Base-by-base conservation (phyloP, 371 early-diverging fungal species). In the Mucor velutinosus region DNA sequence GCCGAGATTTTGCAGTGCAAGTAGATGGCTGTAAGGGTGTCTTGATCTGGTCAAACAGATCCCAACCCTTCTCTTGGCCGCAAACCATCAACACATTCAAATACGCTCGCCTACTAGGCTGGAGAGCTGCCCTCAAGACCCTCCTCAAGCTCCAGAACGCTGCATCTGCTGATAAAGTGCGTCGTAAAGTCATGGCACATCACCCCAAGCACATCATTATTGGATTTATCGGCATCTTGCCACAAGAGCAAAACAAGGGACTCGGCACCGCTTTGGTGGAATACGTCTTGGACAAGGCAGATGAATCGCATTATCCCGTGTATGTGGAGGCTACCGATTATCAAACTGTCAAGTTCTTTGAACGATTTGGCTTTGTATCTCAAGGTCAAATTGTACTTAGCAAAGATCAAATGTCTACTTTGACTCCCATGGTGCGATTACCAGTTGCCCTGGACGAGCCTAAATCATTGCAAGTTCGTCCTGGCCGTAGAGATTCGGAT, bases 221-320 rank as follows among this genome's bases (percentile, higher is more conserved):
- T 43, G 77, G 72, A 12, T 82, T 78, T 33, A 66, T 82, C 32
- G 83, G 83, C 62, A 76, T 82, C 1, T 66, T 82, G 7, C 74
- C 74, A n/a, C 77, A 75, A 39, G 80, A 82, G 62, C 80, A 78
- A 67, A 70, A 72, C 35, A 82, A 82, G 35, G 83, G 80, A 6
- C 61, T 78, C 27, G 83, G 80, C 29, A 68, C 69, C 1, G 80
- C 77, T 7, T 56, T 82, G 4, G 30, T 82, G 4, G 69, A 75
- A 23, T 69, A 79, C 21, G 71, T 80, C n/a, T 62, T 75, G 1
- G 76, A 78, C 17, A 79, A 78, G 19, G 82, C 82, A 47, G 97
- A 98, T 69, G 77, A 85, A 2, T 87, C 86, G 51, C 96, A 97
- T 64, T 94, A 95, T 73, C 98, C 98, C 0, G 92, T 94, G 14